Conservation (phyloP, 495 filamentous ascomycete species). For the Aspergillus sclerotioniger region DNA sequence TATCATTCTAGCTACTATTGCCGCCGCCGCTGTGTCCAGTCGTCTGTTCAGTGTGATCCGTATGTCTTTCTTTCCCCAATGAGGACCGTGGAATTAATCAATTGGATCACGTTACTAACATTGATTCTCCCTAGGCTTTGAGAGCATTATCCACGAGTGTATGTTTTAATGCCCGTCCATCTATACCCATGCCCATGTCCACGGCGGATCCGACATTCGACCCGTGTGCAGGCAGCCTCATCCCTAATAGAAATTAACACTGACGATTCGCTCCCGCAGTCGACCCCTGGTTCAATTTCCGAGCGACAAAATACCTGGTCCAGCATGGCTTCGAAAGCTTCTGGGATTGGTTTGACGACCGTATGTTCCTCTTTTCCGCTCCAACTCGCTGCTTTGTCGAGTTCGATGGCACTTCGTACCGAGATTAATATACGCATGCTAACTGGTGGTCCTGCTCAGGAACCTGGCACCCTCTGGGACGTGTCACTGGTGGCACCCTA, state of each 20-base stretch:
- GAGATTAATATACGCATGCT: constrained; percentile 19
- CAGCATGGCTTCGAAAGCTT: constrained; percentile 97
- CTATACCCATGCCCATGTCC: background rate
- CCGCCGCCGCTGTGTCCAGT: constrained; percentile 87
- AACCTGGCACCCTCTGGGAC: constrained; percentile 99
- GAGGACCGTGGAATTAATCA: background rate
- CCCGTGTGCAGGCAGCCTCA: constrained; percentile 12
- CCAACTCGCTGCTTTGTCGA: background rate
- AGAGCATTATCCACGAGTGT: constrained; percentile 99
- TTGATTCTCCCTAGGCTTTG: constrained; percentile 67
- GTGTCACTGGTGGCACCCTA: constrained; percentile 96
- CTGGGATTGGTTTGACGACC: constrained; percentile 99
- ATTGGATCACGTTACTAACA: constrained; percentile 34
- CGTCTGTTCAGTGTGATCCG: constrained; percentile 97
- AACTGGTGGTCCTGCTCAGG: constrained; percentile 40
- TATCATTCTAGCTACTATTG: constrained; percentile 89
- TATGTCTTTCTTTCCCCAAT: constrained; percentile 47
- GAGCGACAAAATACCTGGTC: constrained; percentile 96
- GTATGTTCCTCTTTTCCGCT: constrained; percentile 46
- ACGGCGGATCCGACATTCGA: background rate
- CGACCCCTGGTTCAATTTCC: constrained; percentile 99
- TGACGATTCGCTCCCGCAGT: constrained; percentile 51
- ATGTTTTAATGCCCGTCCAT: constrained; percentile 36
- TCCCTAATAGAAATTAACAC: constrained; percentile 17
- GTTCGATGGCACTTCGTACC: background rate